Evolutionary conservation across 2,329 filamentous ascomycete species (phyloP).

Genomic region (Nemania abortiva): DNA sequence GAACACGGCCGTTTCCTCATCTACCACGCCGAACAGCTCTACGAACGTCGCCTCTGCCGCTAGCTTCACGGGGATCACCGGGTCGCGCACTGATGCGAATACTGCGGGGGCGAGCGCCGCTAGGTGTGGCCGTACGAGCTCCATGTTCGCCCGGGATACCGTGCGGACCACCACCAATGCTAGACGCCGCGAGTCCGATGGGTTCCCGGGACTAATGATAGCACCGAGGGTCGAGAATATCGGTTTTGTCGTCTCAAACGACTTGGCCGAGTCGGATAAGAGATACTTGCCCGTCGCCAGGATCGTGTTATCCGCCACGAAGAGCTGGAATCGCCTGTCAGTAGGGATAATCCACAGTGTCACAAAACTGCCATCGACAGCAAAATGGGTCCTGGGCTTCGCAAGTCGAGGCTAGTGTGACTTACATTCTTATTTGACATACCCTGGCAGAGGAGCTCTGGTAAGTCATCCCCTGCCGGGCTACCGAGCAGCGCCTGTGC

Average conservation of each 20-base stretch:
- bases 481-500: slow-evolving; percentile 75
- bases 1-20: slow-evolving; percentile 86
- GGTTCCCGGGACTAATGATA: slow-evolving; percentile 80
- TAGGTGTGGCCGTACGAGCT: slow-evolving; percentile 85
- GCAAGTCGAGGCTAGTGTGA: slow-evolving; percentile 36
- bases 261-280: slow-evolving; percentile 74
- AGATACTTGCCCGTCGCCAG: slow-evolving; percentile 93
- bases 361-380: slow-evolving; percentile 9
- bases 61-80: slow-evolving; percentile 94
- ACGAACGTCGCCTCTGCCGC: slow-evolving; percentile 95
- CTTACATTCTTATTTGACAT: slow-evolving; percentile 81
- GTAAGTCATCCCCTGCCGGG: slow-evolving; percentile 77
- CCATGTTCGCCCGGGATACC: slow-evolving; percentile 80
- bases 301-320: slow-evolving; percentile 88
- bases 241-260: slow-evolving; percentile 81
- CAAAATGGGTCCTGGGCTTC: not conserved
- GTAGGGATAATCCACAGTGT: not conserved
- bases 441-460: slow-evolving; percentile 82
- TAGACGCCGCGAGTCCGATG: slow-evolving; percentile 86
- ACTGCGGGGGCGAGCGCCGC: slow-evolving; percentile 82
- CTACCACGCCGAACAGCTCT: slow-evolving; percentile 88
- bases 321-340: slow-evolving; percentile 65
- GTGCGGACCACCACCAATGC: slow-evolving; percentile 90
- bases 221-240: slow-evolving; percentile 83
- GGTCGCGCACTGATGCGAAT: slow-evolving; percentile 90